These are phyloP conservation scores for Mycena epipterygia DNA, from an alignment of 768 basidiomycete genomes.

Conservation along the genomic window DNA sequence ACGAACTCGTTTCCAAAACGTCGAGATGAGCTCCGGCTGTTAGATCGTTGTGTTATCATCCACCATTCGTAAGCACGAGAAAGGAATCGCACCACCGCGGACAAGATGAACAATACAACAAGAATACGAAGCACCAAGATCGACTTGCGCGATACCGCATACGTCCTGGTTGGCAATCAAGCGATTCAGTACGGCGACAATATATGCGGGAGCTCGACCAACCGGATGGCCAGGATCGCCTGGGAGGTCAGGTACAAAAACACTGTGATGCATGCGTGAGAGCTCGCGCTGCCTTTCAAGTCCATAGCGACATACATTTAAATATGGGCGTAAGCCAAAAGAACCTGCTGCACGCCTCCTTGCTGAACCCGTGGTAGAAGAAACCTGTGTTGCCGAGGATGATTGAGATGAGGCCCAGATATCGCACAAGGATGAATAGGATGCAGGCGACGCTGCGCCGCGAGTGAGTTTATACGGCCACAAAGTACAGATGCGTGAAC, in stretches of 20 bases:
- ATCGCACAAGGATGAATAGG: slow-evolving; percentile 34
- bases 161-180: slow-evolving; percentile 2
- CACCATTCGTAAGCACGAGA: background rate
- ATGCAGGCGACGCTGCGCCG: slow-evolving; percentile 24
- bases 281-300: background rate
- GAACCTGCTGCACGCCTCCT: slow-evolving; percentile 11
- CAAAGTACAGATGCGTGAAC: background rate
- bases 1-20: slow-evolving; percentile 25
- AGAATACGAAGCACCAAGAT: background rate
- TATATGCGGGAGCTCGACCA: background rate
- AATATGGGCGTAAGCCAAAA: slow-evolving; percentile 29
- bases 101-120: slow-evolving; percentile 5
- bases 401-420: slow-evolving; percentile 21
- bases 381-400: slow-evolving; percentile 24
- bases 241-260: slow-evolving; percentile 23
- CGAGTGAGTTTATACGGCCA: background rate
- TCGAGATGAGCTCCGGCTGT: slow-evolving; percentile 8
- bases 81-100: background rate
- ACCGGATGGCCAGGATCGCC: slow-evolving; percentile 25
- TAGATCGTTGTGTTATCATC: background rate
- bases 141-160: slow-evolving; percentile 27
- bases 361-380: slow-evolving; percentile 34
- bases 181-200: background rate
- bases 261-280: background rate
- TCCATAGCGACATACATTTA: slow-evolving; percentile 12